These are phyloP conservation scores for Byssochlamys sp. DNA, from an alignment of 2,329 filamentous ascomycete genomes.

Conservation along the genomic window DNA sequence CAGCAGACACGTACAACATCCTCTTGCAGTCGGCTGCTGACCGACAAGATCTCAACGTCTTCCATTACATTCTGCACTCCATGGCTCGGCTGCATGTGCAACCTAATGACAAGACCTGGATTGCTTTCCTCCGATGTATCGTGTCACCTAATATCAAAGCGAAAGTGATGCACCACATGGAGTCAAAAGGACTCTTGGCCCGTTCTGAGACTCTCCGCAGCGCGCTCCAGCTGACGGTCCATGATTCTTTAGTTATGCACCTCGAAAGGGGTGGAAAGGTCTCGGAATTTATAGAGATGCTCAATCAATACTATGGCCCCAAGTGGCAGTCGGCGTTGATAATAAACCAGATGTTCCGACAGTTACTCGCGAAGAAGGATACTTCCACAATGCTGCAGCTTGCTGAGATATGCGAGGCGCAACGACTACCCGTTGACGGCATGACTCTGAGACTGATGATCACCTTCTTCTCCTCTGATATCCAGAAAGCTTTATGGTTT, in stretches of 20 bases:
- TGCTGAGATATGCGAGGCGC: slow-evolving; percentile 21
- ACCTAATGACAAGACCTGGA: slow-evolving; percentile 36
- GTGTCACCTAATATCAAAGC: slow-evolving; percentile 18
- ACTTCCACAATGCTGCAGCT: slow-evolving; percentile 19
- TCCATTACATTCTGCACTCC: slow-evolving; percentile 26
- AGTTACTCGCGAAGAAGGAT: slow-evolving; percentile 17
- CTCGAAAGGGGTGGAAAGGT: slow-evolving; percentile 24
- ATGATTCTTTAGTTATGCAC: slow-evolving; percentile 22
- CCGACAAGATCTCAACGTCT: slow-evolving; percentile 29
- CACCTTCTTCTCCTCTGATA: slow-evolving; percentile 15
- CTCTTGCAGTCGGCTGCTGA: slow-evolving; percentile 31
- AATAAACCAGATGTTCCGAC: slow-evolving; percentile 30
- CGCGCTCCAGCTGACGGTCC: slow-evolving; percentile 22
- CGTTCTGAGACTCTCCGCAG: slow-evolving; percentile 14
- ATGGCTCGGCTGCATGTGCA: slow-evolving; percentile 31
- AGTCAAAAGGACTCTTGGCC: slow-evolving; percentile 21
- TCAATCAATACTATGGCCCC: slow-evolving; percentile 26
- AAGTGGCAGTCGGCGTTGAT: slow-evolving; percentile 29
- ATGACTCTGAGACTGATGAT: slow-evolving; percentile 22
- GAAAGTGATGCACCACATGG: slow-evolving; percentile 22
- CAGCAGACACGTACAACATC: slow-evolving; percentile 37
- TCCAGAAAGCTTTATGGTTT: slow-evolving; percentile 15
- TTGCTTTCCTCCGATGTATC: slow-evolving; percentile 26
- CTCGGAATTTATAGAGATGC: slow-evolving; percentile 27
- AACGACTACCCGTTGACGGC: slow-evolving; percentile 17